Conservation (phyloP, 176 grass and related monocot genomes). For the Miscanthus lutarioriparius region DNA sequence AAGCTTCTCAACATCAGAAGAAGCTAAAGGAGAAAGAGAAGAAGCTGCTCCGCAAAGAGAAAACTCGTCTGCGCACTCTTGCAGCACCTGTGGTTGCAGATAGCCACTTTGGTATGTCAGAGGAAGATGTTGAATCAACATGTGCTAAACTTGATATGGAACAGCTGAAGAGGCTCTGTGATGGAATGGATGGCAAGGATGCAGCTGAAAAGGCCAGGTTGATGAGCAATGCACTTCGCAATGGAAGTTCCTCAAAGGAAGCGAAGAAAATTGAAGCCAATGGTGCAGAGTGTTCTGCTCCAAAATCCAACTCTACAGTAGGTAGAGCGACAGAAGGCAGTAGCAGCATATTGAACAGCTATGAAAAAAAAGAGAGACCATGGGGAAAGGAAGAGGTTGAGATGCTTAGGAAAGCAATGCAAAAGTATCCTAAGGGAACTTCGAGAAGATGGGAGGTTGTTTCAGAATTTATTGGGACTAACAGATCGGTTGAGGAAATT, state of each 20-base stretch:
- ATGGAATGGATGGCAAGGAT: slow-evolving; percentile 70
- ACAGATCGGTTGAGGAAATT: slow-evolving; percentile 89
- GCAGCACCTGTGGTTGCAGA: slow-evolving; percentile 39
- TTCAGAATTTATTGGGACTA: slow-evolving; percentile 88
- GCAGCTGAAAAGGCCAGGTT: slow-evolving; percentile 54
- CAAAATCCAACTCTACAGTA: slow-evolving; percentile 29
- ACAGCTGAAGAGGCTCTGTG: slow-evolving; percentile 64
- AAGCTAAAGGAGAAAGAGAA: slow-evolving; percentile 97
- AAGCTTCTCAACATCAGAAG: slow-evolving; percentile 74
- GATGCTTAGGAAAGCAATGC: slow-evolving; percentile 91
- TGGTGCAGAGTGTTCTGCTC: slow-evolving; percentile 18
- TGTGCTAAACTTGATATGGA: slow-evolving; percentile 72
- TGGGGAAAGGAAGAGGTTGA: slow-evolving; percentile 97
- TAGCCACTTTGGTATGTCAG: slow-evolving; percentile 53
- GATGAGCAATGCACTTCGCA: slow-evolving; percentile 50
- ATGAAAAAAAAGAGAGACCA: slow-evolving; percentile 83
- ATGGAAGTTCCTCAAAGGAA: slow-evolving; percentile 47
- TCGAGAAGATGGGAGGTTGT: slow-evolving; percentile 92
- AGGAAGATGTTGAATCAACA: slow-evolving; percentile 69
- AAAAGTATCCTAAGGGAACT: slow-evolving; percentile 94
- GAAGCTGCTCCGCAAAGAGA: slow-evolving; percentile 91
- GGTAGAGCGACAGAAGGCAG: slow-evolving; percentile 26
- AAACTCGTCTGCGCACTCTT: slow-evolving; percentile 65
- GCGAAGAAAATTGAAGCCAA: slow-evolving; percentile 47
- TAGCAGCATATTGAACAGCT: slow-evolving; percentile 31